Conservation (phyloP, 1,139 yeast genomes). For the Taphrina populina region DNA sequence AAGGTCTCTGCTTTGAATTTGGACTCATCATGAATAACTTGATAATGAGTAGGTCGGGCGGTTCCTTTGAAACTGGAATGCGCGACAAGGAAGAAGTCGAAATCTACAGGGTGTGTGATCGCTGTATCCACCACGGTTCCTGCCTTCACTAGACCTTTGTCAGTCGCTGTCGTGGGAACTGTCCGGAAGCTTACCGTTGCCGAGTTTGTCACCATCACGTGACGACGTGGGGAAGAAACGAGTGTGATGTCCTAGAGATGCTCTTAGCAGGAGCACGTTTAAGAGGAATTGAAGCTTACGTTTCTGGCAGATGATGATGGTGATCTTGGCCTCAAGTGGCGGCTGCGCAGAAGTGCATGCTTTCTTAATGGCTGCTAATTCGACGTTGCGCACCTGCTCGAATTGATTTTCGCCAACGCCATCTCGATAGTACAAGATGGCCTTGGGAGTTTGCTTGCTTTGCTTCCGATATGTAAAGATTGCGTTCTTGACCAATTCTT, state of each 20-base stretch:
- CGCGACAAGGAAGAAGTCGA: constrained; percentile 44
- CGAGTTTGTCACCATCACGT: constrained; percentile 40
- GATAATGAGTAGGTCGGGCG: constrained; percentile 45
- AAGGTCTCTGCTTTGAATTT: constrained; percentile 42
- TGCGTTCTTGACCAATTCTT: constrained; percentile 41
- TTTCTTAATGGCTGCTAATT: constrained; percentile 42
- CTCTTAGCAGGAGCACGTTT: too few relatives aligned
- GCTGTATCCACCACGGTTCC: constrained; percentile 44
- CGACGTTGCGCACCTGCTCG: constrained; percentile 41
- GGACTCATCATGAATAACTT: constrained; percentile 44
- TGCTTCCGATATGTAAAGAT: constrained; percentile 39
- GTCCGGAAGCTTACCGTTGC: constrained; percentile 34
- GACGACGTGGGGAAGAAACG: constrained; percentile 43
- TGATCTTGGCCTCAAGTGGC: constrained; percentile 42
- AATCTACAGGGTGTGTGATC: constrained; percentile 43
- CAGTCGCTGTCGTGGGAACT: background rate
- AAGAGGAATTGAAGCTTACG: too few relatives aligned
- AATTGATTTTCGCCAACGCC: constrained; percentile 45
- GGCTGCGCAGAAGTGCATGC: constrained; percentile 39
- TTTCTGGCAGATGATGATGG: constrained; percentile 42
- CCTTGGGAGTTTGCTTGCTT: constrained; percentile 39
- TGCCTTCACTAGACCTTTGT: constrained; percentile 38
- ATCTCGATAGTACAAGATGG: constrained; percentile 44
- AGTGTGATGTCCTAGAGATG: constrained; percentile 41
- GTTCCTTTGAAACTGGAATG: constrained; percentile 46